Base-by-base conservation (phyloP, 495 filamentous ascomycete species). In the Trichoderma orchidacearum region DNA sequence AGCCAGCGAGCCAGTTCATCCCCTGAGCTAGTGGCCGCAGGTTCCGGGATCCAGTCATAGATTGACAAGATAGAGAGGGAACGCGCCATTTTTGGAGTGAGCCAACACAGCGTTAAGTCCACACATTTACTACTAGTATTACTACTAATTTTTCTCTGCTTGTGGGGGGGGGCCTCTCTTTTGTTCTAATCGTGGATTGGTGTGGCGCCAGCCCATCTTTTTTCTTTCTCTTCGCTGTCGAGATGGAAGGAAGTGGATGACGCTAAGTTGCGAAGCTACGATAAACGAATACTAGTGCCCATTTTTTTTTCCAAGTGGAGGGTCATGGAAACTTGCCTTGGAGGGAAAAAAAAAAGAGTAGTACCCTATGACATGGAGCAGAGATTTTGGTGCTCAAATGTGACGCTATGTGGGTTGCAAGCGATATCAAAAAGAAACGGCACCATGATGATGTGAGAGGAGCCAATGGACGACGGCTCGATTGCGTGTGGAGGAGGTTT, bases 11-110 rank as follows among this genome's bases (percentile, higher is more conserved):
- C 38, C 38, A 48, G 18, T 48, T 48, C 41, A 27, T 48, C 41
- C 41, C 41, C 41, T 48, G 41, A 48, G 41, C 41, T 48, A 48
- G 41, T 48, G 41, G 41, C 41, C 41, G 41, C 41, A 48, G 41
- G 41, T 48, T 48, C 41, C 41, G 41, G 41, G 41, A 27, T 23
- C 36, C 36, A 41, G 36, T 41, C 36, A 41, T 3, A 41, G 36
- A 41, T 41, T 41, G 36, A 41, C 36, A 41, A 41, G n/a, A 41
- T 41, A 38, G 1, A 41, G 36, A 41, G 21, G 21, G 36, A 41
- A 41, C 36, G 36, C 36, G 36, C 36, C 36, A 41, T 41, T 41
- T 41, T 48, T 48, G 41, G 41, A 48, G 21, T 48, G 36, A 41
- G 36, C 36, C 13, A 41, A 17, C 36, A 7, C 36, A 18, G n/a